These are phyloP conservation scores for Conticribra guillardii DNA, from an alignment of 108 stramenopile genomes.

Conservation along the genomic window DNA sequence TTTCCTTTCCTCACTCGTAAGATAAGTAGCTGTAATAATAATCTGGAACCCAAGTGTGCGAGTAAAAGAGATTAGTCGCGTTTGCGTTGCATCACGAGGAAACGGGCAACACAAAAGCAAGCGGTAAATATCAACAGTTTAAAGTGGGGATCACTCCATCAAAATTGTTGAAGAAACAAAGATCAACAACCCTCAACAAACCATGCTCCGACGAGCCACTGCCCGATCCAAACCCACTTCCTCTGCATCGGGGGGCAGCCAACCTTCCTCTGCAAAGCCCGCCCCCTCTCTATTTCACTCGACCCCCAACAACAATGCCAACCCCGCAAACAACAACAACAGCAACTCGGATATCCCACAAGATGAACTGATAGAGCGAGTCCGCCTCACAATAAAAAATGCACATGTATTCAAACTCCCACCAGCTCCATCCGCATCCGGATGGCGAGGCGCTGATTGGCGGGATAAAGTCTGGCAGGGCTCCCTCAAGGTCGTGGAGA, in stretches of 20 bases:
- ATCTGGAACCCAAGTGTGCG: too few relatives aligned
- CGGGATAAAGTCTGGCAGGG: constrained; percentile 92
- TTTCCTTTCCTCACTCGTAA: too few relatives aligned
- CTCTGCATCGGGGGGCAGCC: background rate
- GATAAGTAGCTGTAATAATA: too few relatives aligned
- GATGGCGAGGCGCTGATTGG: constrained; percentile 93
- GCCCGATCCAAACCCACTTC: constrained; percentile 15
- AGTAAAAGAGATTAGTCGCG: too few relatives aligned
- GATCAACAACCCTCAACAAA: too few relatives aligned
- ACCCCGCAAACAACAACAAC: background rate
- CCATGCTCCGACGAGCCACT: constrained; percentile 25
- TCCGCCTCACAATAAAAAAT: constrained; percentile 76
- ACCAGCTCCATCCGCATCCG: constrained; percentile 69
- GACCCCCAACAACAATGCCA: background rate
- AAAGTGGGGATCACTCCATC: too few relatives aligned
- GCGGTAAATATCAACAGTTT: too few relatives aligned
- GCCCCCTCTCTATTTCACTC: constrained; percentile 13
- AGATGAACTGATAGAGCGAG: constrained; percentile 73
- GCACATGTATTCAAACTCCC: constrained; percentile 92
- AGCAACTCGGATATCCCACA: background rate
- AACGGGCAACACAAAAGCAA: too few relatives aligned
- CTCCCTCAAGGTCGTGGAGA: constrained; percentile 88
- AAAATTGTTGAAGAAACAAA: too few relatives aligned
- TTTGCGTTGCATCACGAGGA: too few relatives aligned
- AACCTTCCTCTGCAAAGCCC: background rate